Base-by-base conservation (phyloP, 768 basidiomycete species). In the Collybiopsis confluens region DNA sequence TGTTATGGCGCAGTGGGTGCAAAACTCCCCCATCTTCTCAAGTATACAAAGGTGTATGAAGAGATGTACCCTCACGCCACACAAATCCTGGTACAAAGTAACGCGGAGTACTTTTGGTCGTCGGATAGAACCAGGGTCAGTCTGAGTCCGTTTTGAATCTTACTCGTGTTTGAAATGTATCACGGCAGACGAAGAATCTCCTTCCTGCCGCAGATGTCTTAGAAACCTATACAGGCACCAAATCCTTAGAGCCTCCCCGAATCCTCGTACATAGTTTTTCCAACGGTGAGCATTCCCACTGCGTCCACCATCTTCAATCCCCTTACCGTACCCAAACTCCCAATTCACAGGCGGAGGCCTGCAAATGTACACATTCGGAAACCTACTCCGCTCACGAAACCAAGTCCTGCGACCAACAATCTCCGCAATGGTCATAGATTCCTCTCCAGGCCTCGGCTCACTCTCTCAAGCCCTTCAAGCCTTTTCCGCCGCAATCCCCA, bases 221-320 rank as follows among this genome's bases (percentile, higher is more conserved):
- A 3, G 65, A 71, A 53, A 67, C 69, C 0, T 56, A 73, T 7
- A 74, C 71, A 10, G 72, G 66, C 42, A 59, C 75, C 24, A 11
- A 48, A 35, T 18, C 53, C 27, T n/a, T n/a, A n/a, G 21, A 37
- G 10, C 38, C 23, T 43, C 70, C 70, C 28, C 66, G 73, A 16
- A 63, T 79, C 16, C 62, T 81, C 13, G 64, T 74, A 1, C 79
- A 81, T 44, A 60, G 66, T 10, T 81, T 81, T 55, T 79, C 78
- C 0, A 79, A 79, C 37, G 79, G 77, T 75, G 53, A 40, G 61
- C 57, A 24, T 47, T 38, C 38, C 21, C 33, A 51, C 50, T 33
- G 6, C 30, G 30, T 13, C 30, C 13, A 5, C 30, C 30, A 5
- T 5, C 30, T 13, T 33, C 30, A 6, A 6, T 33, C 30, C 30